Base-by-base conservation (phyloP, 2,329 filamentous ascomycete species). In the Grosmannia clavigera region DNA sequence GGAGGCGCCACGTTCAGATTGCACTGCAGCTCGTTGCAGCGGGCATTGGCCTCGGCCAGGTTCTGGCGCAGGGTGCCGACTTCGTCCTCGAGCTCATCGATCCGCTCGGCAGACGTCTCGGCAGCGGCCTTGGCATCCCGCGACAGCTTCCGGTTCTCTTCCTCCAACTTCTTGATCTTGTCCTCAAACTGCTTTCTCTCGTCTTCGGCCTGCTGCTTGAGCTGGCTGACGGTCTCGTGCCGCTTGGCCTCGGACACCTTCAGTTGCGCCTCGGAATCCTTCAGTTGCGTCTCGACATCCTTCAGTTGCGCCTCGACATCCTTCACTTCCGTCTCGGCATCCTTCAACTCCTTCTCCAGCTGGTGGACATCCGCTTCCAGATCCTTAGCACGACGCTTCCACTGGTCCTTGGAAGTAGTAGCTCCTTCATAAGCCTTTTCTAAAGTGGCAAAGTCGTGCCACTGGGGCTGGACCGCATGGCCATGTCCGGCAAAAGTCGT, bases 201-300 rank as follows among this genome's bases (percentile, higher is more conserved):
- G 35, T 65, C 61, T 70, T 65, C 61, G 67, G 52, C 61, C 70
- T 64, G 65, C 60, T 67, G 51, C 61, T 70, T 64, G 55, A 65
- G 67, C 27, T 66, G 65, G 51, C 68, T 67, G 46, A 62, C 31
- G 19, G 67, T n/a, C 51, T 55, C 61, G 16, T 60, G 66, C 62
- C 53, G 64, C 60, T 58, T 65, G 58, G 59, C 58, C 38, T 40
- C 38, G 12, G 38, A 40, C 3, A 9, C 9, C 33, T 35, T 35
- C 33, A 35, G 6, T 10, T 35, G 6, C 33, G 33, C 10, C 52
- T 68, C 63, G 25, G 65, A 48, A 27, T 68, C 68, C 46, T 67
- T 66, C 55, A 65, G 63, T 16, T 60, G 25, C 58, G 63, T 64
- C 2, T 58, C 56, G 22, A 22, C 22, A 22, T 35, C 9, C 33